Evolutionary conservation across 805 yeast genomes (phyloP), one percentile per base, ranked within the genome.

Genomic region (fission yeast (Schizosaccharomyces pombe)): DNA sequence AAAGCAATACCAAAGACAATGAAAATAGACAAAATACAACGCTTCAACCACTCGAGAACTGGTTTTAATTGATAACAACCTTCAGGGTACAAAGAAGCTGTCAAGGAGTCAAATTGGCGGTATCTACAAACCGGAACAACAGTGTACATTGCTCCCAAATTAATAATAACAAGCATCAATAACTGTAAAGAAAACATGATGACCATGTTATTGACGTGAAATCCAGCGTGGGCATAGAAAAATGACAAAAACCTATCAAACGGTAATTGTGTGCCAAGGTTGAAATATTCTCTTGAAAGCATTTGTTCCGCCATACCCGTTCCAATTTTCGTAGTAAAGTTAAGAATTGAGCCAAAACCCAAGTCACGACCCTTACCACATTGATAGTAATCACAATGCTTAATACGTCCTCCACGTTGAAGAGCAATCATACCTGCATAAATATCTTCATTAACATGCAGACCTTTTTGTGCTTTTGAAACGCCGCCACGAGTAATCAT

Each of bases 281-380:
- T 85, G 65, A 80, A 89, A 67, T 87, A 85, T 62, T 89, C 97
- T 62, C 97, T 74, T 5, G 95, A 85, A 33, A 89, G 68, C 65
- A 87, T 75, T 65, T 89, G 97, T 64, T 89, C 97, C 5, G 97
- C 97, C 97, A 89, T 89, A 53, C 97, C 97, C 43, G 95, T 91
- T 2, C 97, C 97, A 64, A 89, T 89, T 68, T 89, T 89, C 1
- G 95, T 82, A 0, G 96, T 89, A 70, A 89, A 89, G 63, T 87
- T 89, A 60, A 89, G 71, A 59, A 89, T 86, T 0, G 95, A 84
- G 1, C 86, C 82, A 68, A 89, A 89, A 2, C 97, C 97, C 55
- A 89, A 69, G 69, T 89, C 97, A 65, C 97, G 74, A 0, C 97
- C 97, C 65, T 89, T 89, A 32, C 97, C 97, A 67, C 97, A 89